phyloP scores from a whole-genome alignment of 139 green algal species.

The Dunaliella primolecta region DNA sequence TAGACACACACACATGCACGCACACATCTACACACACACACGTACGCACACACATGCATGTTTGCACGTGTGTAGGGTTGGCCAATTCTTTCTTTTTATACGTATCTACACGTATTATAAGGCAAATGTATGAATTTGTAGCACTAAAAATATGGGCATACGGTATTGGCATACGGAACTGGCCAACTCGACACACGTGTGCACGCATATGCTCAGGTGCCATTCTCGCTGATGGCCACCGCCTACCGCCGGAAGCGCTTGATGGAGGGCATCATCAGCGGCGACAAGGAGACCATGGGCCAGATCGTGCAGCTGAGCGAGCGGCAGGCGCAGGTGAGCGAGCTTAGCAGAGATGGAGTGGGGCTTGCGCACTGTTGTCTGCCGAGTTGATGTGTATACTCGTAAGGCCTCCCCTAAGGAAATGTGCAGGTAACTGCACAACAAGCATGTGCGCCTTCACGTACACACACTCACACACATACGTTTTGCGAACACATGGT shows the following conservation, averaged over 20 bases:
- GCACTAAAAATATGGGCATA: too few species aligned
- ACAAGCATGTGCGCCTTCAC: background rate
- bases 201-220: constrained; percentile 30
- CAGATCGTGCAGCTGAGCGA: constrained; percentile 22
- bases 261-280: constrained; percentile 66
- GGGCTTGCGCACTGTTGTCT: background rate
- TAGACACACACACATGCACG: constrained; percentile 1
- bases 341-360: background rate
- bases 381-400: background rate
- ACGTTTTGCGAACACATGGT: background rate
- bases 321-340: background rate
- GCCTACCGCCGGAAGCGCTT: constrained; percentile 71
- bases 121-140: too few species aligned
- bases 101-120: too few species aligned
- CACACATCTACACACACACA: constrained; percentile 6
- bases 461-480: background rate
- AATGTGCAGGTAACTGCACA: background rate
- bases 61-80: too few species aligned
- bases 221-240: constrained; percentile 62
- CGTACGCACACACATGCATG: background rate
- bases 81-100: too few species aligned
- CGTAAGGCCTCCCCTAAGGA: background rate
- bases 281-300: constrained; percentile 53
- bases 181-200: background rate
- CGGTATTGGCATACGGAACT: too few species aligned